Percentiles rank a stretch among this genome's conserved stretches.
phyloP scores from a whole-genome alignment of 148 eudicot species.

The Fagopyrum esculentum region DNA sequence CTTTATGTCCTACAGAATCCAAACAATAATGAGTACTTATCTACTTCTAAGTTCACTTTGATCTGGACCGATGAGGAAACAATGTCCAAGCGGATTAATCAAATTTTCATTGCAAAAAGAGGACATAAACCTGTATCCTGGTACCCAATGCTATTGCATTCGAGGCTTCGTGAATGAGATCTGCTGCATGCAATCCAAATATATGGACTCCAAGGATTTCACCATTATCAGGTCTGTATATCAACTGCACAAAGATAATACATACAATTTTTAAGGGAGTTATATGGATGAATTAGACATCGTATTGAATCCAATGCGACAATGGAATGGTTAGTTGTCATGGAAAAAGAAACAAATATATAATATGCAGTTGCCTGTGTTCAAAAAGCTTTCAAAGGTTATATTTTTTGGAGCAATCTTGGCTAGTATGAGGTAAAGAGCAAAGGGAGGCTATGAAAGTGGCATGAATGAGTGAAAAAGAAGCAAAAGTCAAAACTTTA shows the following conservation, averaged over 20 bases:
- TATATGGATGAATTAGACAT: not conserved
- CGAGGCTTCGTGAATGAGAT: slow-evolving; percentile 98
- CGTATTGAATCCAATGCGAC: not conserved
- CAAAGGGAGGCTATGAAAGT: not conserved
- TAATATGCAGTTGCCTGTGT: not conserved
- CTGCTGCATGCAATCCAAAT: slow-evolving; percentile 98
- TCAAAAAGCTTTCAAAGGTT: not conserved
- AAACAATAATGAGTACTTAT: not conserved
- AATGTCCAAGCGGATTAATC: slow-evolving; percentile 9
- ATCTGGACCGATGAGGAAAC: not conserved
- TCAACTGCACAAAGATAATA: slow-evolving; percentile 46
- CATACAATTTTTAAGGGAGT: not conserved
- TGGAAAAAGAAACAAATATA: not conserved
- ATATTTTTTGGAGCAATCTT: not conserved
- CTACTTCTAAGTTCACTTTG: not conserved
- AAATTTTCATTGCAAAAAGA: not conserved
- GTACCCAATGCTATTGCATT: slow-evolving; percentile 97
- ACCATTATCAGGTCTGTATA: slow-evolving; percentile 96
- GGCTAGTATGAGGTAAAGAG: not conserved
- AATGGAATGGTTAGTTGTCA: not conserved
- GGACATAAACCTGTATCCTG: slow-evolving; percentile 49
- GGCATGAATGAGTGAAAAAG: not conserved
- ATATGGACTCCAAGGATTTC: slow-evolving; percentile 99
- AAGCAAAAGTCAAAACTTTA: not conserved
- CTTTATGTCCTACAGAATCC: slow-evolving; percentile 67